Base-by-base conservation (phyloP, 306 rosid genomes). In the Gleditsia sinensis region DNA sequence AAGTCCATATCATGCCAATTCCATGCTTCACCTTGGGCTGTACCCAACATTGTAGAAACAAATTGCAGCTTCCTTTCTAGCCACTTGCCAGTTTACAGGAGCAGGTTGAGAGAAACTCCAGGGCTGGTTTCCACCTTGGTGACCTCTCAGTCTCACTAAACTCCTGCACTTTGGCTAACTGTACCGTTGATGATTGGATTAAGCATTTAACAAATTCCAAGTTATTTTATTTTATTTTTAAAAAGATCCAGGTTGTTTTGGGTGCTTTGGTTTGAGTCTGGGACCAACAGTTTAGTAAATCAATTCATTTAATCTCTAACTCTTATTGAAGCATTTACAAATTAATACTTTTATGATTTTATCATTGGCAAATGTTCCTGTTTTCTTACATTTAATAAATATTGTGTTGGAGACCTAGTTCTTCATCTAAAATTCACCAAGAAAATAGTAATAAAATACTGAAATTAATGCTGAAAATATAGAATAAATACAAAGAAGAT, bases 301-400 rank as follows among this genome's bases (percentile, higher is more conserved):
- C 25, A 67, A 24, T 24, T 40, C 16, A 43, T 72, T 7, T 24
- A 45, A 42, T 65, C 60, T 37, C 7, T 36, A 53, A 23, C 33
- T 53, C 59, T 62, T 68, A 74, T 43, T 72, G 43, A 71, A 57
- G 21, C 32, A 53, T 33, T 54, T 78, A 16, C 43, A 42, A 56
- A 30, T 24, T 42, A 43, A 7, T 28, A 10, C 45, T n/a, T 60
- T 45, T 24, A 19, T 54, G 13, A n/a, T n/a, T 60, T 45, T 24
- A 19, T 54, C 17, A n/a, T 45, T 58, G 13, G 17, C 17, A 24
- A 43, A 9, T 67, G 64, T 20, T 53, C 60, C 27, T 67, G 56
- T 30, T 49, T 45, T 67, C 67, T 39, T 67, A 48, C 12, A 69
- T 57, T 69, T 33, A 68, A 57, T 48, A 42, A 12, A 19, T 42